Evolutionary conservation across 2,329 filamentous ascomycete genomes (phyloP).

Genomic region (Westerdykella sp.): DNA sequence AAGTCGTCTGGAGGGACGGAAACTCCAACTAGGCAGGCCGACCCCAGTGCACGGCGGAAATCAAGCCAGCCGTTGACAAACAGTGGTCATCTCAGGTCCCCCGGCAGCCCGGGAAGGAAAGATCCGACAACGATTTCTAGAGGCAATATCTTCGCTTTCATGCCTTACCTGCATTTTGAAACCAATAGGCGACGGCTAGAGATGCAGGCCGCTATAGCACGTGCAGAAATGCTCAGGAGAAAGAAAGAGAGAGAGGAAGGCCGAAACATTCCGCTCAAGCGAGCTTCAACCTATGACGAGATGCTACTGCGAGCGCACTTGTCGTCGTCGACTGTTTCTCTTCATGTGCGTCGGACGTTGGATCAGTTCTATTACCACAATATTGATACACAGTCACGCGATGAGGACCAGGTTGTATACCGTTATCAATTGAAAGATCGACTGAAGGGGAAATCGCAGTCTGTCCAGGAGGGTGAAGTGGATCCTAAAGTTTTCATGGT

Average conservation of each 20-base stretch:
- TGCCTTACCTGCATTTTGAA: conserved; percentile 63
- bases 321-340: conserved; percentile 39
- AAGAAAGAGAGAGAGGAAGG: conserved; percentile 14
- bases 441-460: not conserved
- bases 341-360: conserved; percentile 57
- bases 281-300: conserved; percentile 37
- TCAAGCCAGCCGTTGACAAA: conserved; percentile 19
- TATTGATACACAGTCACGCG: conserved; percentile 54
- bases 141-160: conserved; percentile 45
- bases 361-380: conserved; percentile 63
- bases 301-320: conserved; percentile 47
- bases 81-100: conserved; percentile 26
- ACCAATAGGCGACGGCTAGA: conserved; percentile 49
- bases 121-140: conserved; percentile 27
- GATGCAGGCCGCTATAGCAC: conserved; percentile 52
- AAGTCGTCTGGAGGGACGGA: conserved; percentile 23
- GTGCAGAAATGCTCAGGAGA: conserved; percentile 21
- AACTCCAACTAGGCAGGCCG: conserved; percentile 20
- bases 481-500: conserved; percentile 62
- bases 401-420: conserved; percentile 60
- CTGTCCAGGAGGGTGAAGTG: conserved; percentile 24
- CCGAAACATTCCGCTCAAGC: conserved; percentile 8
- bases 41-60: conserved; percentile 18
- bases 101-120: conserved; percentile 33
- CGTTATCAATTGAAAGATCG: conserved; percentile 46